Evolutionary conservation across 495 filamentous ascomycete genomes (phyloP), one percentile per base, ranked within the genome.

Genomic region (Emericellopsis terricola): DNA sequence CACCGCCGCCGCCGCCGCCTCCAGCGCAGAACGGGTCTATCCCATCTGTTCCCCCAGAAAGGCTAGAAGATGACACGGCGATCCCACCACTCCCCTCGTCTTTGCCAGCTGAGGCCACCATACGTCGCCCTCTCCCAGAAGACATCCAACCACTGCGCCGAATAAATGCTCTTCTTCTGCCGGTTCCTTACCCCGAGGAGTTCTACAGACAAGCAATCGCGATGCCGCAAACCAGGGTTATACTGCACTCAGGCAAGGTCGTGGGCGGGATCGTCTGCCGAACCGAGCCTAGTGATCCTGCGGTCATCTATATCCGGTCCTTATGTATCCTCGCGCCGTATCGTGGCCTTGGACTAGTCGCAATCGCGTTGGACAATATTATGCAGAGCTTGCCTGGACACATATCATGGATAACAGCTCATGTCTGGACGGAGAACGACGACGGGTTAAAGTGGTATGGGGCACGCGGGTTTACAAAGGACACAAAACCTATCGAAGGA

Each of bases 401-500:
- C 15, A 54, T 77, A 8, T 56, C 56, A 15, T 61, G 57, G 10
- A 66, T 60, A 8, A 85, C 81, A 34, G 89, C 89, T 10, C 89
- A 97, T 57, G 89, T 96, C 2, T 94, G 92, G 76, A 82, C 89
- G 39, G 73, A 76, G 38, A 96, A 97, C 48, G 66, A 70, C 8
- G 89, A 93, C 28, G 89, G 70, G 0, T 51, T 91, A 48, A 66
- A 69, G 38, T 97, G 89, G 89, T 97, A 97, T 62, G 41, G 51
- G 15, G 68, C 69, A 36, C 65, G 83, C n/a, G 84, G 87, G 3
- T 97, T 97, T 41, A 57, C 62, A 11, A 46, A 49, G 19, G 51
- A 59, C 26, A 67, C 55, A 14, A 37, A 47, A 27, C 59, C 75
- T 9, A 50, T 81, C 1, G 52, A 75, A 38, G 76, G 73, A 7